Base-by-base conservation (phyloP, 1,139 yeast genomes). In the Candida tetrigidarum region DNA sequence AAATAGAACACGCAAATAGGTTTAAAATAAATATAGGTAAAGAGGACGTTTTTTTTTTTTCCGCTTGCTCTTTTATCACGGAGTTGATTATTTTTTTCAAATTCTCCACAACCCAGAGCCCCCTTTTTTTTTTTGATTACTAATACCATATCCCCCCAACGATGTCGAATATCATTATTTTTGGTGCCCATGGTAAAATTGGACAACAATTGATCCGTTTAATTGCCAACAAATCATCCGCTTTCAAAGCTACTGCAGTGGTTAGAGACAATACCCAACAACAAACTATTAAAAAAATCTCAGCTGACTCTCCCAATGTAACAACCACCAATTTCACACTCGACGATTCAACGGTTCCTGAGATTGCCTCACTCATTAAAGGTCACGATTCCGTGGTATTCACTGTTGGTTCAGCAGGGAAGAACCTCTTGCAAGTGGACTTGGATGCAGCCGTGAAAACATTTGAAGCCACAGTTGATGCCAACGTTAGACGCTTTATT, bases 381-480 rank as follows among this genome's bases (percentile, higher is more conserved):
- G 84, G 82, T 3, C 74, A 68, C 37, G 82, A 80, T 55, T 83
- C 81, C 5, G 80, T 83, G 5, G 80, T 84, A 1, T 80, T 83
- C 63, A 67, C 79, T 37, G 88, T 85, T 1, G 89, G 89, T 5
- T 80, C 86, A 1, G 84, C 80, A 5, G 88, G 87, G 1, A 74
- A 73, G 45, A 63, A 72, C 42, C 71, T 83, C 11, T 66, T 81
- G 41, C 68, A 73, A 19, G 80, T 83, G 11, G 90, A 84, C 55
- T 65, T 82, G 44, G 88, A 83, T 55, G 85, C 84, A 4, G 83
- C 83, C 5, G 80, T 80, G 30, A 79, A 80, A 56, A 72, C 78
- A 2, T 71, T 78, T 45, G 86, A 82, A 54, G 87, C 86, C 1
- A 66, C 81, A 12, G 74, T 72, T 30, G 52, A 54, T 39, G 78